phyloP scores from a whole-genome alignment of 176 grass and related monocot genomes.

The Pharus latifolius region DNA sequence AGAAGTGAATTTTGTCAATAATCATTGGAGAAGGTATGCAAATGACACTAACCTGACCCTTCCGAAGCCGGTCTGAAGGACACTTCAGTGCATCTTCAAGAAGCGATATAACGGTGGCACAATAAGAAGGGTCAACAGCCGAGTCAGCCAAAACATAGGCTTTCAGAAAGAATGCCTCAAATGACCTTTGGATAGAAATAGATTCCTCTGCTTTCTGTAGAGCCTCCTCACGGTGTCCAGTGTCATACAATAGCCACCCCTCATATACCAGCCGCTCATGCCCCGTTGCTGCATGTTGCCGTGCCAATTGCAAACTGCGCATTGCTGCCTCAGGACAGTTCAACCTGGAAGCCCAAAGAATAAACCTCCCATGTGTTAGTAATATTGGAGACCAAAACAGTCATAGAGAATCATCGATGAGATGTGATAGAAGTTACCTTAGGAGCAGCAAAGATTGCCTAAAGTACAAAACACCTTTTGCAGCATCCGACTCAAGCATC shows the following conservation, averaged over 20 bases:
- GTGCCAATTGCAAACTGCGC: conserved; percentile 81
- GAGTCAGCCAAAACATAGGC: conserved; percentile 96
- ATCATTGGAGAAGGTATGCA: not conserved
- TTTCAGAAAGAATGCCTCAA: conserved; percentile 98
- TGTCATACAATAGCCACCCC: conserved; percentile 91
- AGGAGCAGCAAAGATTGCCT: conserved; percentile 95
- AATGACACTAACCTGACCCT: conserved; percentile 67
- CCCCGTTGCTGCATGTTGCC: conserved; percentile 49
- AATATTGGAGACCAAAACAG: not conserved
- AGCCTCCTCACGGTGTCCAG: conserved; percentile 78
- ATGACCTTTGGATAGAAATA: conserved; percentile 80
- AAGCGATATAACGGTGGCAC: conserved; percentile 61
- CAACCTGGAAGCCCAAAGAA: conserved; percentile 42
- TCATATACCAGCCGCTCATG: conserved; percentile 85
- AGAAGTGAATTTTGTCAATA: not conserved
- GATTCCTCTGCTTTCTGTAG: conserved; percentile 82
- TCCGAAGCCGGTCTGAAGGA: conserved; percentile 88
- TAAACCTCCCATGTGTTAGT: not conserved
- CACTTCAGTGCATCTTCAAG: conserved; percentile 93
- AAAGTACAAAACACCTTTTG: conserved; percentile 82
- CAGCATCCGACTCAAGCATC: conserved; percentile 87
- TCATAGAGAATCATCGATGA: conserved; percentile 1
- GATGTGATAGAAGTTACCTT: conserved; percentile 42
- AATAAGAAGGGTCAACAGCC: conserved; percentile 65
- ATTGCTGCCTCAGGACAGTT: conserved; percentile 87